Conservation (phyloP, 805 yeast species). For the Torulaspora franciscae region DNA sequence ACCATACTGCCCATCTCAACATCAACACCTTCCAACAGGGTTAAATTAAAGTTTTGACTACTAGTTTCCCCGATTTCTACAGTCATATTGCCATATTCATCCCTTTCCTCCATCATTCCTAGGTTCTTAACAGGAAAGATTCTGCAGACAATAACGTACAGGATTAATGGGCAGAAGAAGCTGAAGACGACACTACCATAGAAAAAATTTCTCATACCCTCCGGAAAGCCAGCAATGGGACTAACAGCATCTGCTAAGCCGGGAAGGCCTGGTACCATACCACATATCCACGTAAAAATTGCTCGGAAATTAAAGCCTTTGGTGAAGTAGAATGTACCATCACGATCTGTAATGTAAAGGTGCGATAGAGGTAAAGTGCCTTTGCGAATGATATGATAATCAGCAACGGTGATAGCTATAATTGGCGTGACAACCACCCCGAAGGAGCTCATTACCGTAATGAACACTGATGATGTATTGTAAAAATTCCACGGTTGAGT, state of each 20-base stretch:
- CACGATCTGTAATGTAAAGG: slow-evolving; percentile 28
- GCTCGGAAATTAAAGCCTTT: slow-evolving; percentile 45
- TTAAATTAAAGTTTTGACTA: neutral
- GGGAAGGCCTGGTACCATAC: slow-evolving; percentile 42
- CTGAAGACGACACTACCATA: slow-evolving; percentile 39
- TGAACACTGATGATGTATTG: slow-evolving; percentile 32
- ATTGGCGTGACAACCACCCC: slow-evolving; percentile 37
- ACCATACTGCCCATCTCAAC: neutral
- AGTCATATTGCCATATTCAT: slow-evolving; percentile 29
- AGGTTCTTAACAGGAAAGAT: slow-evolving; percentile 34
- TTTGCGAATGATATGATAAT: slow-evolving; percentile 38
- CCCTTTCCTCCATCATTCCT: slow-evolving; percentile 29
- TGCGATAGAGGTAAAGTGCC: slow-evolving; percentile 36
- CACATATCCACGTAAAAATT: slow-evolving; percentile 36
- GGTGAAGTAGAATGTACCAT: slow-evolving; percentile 35
- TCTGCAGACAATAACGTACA: slow-evolving; percentile 29
- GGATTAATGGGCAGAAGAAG: slow-evolving; percentile 33
- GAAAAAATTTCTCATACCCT: slow-evolving; percentile 37
- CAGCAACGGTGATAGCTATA: slow-evolving; percentile 38
- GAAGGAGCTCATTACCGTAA: slow-evolving; percentile 36
- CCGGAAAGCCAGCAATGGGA: slow-evolving; percentile 11
- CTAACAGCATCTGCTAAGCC: slow-evolving; percentile 35
- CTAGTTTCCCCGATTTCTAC: slow-evolving; percentile 28
- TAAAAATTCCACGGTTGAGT: slow-evolving; percentile 39
- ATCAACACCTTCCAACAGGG: slow-evolving; percentile 3